phyloP scores from a whole-genome alignment of 495 filamentous ascomycete genomes.

The Aspergillus coremiiformis region DNA sequence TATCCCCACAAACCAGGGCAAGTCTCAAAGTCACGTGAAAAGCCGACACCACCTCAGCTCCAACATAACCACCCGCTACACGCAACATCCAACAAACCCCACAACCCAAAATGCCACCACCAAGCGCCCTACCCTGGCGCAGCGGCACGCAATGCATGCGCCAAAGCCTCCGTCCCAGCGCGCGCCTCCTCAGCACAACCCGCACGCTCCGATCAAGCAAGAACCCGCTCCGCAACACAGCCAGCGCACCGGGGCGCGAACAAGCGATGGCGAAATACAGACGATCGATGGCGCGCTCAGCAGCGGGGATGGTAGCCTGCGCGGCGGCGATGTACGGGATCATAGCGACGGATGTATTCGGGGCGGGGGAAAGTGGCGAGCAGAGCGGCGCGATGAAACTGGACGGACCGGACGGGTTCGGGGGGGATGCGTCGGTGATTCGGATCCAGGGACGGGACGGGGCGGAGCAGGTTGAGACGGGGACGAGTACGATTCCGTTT shows the following conservation, averaged over 20 bases:
- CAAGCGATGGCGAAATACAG: conserved; percentile 23
- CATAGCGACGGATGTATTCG: conserved; percentile 36
- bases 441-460: conserved; percentile 47
- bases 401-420: conserved; percentile 36
- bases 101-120: conserved; percentile 19
- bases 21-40: too few relatives aligned
- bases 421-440: conserved; percentile 31
- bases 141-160: conserved; percentile 28
- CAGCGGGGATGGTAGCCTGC: conserved; percentile 28
- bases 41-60: not conserved
- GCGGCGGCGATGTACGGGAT: conserved; percentile 33
- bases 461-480: conserved; percentile 64
- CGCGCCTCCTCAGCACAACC: conserved; percentile 24
- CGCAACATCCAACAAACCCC: conserved; percentile 1
- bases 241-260: conserved; percentile 7
- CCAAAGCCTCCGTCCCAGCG: conserved; percentile 14
- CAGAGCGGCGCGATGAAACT: conserved; percentile 24
- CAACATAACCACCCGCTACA: not conserved
- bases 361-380: conserved; percentile 11
- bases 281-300: conserved; percentile 31
- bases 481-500: conserved; percentile 72
- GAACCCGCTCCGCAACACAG: conserved; percentile 24
- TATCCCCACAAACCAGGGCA: too few relatives aligned
- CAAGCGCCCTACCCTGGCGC: conserved; percentile 21
- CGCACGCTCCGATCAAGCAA: conserved; percentile 18